phyloP scores from a whole-genome alignment of 2,329 filamentous ascomycete species.

The Erysiphe pulchra region DNA sequence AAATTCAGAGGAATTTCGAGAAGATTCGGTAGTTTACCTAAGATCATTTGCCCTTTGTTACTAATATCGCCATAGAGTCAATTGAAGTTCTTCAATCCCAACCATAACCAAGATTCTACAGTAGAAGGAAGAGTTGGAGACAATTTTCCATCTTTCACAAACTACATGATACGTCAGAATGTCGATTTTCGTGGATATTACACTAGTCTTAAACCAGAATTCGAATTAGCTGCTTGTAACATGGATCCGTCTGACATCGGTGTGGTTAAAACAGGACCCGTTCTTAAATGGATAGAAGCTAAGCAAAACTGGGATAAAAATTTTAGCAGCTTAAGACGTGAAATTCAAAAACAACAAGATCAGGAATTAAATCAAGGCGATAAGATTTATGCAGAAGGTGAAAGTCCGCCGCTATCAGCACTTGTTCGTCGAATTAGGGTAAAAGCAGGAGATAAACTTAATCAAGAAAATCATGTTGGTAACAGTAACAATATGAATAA shows the following conservation, averaged over 20 bases:
- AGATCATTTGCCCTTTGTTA: neutral
- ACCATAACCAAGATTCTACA: neutral
- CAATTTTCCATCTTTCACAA: constrained; percentile 49
- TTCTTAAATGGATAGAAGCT: constrained; percentile 60
- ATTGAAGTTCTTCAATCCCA: too few species aligned
- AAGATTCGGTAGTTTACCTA: constrained; percentile 4
- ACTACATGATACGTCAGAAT: constrained; percentile 79
- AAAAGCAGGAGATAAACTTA: neutral
- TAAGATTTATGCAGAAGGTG: constrained; percentile 40
- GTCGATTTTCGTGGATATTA: constrained; percentile 57
- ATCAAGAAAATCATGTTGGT: too few species aligned
- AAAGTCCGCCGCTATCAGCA: constrained; percentile 62
- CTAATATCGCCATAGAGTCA: neutral
- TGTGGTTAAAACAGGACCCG: constrained; percentile 52
- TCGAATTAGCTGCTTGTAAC: constrained; percentile 37
- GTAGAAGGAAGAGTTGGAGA: constrained; percentile 53
- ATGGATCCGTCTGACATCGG: constrained; percentile 43
- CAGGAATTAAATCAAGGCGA: constrained; percentile 50
- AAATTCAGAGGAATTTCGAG: constrained; percentile 5
- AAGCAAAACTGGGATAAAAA: constrained; percentile 48
- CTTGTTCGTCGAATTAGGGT: constrained; percentile 38
- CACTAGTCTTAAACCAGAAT: constrained; percentile 35
- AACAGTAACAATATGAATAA: too few species aligned
- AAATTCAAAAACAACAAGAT: constrained; percentile 46
- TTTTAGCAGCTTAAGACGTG: constrained; percentile 42